A percentile compares a stretch with the other conserved stretches of the same genome.
phyloP scores from a whole-genome alignment of 2,329 filamentous ascomycete species.

The Hymenoscyphus infarciens region DNA sequence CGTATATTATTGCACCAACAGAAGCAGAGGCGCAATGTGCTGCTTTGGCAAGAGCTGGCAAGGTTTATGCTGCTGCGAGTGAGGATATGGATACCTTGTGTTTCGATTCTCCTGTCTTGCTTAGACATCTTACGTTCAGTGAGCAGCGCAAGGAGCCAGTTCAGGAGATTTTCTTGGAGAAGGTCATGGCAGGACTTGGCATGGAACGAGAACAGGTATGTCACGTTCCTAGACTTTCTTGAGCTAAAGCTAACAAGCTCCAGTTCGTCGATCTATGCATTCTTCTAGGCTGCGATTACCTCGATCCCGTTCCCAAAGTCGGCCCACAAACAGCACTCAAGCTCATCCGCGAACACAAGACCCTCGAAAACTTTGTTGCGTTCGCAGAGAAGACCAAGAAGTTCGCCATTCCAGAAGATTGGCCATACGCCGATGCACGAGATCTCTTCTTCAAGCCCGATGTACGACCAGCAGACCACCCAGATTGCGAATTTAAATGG shows the following conservation, averaged over 20 bases:
- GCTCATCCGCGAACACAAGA: conserved; percentile 87
- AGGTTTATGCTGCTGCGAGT: conserved; percentile 93
- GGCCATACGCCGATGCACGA: conserved; percentile 90
- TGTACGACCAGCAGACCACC: conserved; percentile 76
- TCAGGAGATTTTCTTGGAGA: conserved; percentile 86
- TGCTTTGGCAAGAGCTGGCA: conserved; percentile 80
- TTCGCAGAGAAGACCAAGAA: conserved; percentile 74
- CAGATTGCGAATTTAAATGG: conserved; percentile 97
- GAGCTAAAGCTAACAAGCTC: conserved; percentile 7
- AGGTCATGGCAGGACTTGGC: conserved; percentile 77
- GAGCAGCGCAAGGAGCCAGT: conserved; percentile 98
- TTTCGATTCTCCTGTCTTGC: conserved; percentile 85
- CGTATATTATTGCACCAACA: conserved; percentile 90
- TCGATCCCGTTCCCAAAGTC: conserved; percentile 93
- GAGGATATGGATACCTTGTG: conserved; percentile 99
- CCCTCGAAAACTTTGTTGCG: conserved; percentile 82
- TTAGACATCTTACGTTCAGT: conserved; percentile 92
- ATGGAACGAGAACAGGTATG: conserved; percentile 84
- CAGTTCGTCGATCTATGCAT: conserved; percentile 98
- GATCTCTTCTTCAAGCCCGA: conserved; percentile 90
- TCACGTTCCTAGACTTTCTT: not conserved
- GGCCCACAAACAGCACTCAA: conserved; percentile 90
- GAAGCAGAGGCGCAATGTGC: conserved; percentile 98
- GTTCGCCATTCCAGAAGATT: conserved; percentile 87
- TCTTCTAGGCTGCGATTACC: conserved; percentile 93